Evolutionary conservation across 495 filamentous ascomycete genomes (phyloP).

Genomic region (Xylaria grammica): DNA sequence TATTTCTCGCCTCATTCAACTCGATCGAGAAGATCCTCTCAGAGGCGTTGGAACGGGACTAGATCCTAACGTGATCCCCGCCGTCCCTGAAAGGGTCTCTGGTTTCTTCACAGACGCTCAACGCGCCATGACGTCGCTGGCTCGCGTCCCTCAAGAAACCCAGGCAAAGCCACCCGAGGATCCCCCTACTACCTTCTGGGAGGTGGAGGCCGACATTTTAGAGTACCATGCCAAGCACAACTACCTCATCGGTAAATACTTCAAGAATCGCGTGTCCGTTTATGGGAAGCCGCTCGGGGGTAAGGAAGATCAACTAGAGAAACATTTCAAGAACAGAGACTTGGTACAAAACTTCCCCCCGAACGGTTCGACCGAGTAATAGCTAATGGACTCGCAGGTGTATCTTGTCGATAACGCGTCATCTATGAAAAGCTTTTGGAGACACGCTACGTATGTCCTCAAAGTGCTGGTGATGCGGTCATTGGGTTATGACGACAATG

Average conservation of each 20-base stretch:
- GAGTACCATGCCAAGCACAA: constrained; percentile 10
- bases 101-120: constrained; percentile 5
- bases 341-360: neutral
- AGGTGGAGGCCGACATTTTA: constrained; percentile 1
- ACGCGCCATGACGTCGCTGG: neutral
- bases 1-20: constrained; percentile 12
- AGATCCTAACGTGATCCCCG: neutral
- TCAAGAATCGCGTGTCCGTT: neutral
- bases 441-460: constrained; percentile 28
- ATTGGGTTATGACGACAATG: constrained; percentile 34
- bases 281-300: neutral
- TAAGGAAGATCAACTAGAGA: constrained; percentile 7
- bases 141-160: neutral
- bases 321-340: constrained; percentile 7
- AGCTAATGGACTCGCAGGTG: constrained; percentile 18
- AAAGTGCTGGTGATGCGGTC: constrained; percentile 36
- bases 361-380: neutral
- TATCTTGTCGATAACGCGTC: constrained; percentile 38
- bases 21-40: neutral
- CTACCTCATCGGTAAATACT: neutral
- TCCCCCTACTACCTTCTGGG: constrained; percentile 16
- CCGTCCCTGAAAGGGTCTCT: constrained; percentile 1
- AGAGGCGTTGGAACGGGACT: neutral
- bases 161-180: neutral
- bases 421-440: constrained; percentile 35